Percentiles rank a stretch among this genome's conserved stretches.
These are phyloP conservation scores for Colletotrichum tropicicola DNA, from an alignment of 2,329 filamentous ascomycete genomes.

Conservation along the genomic window DNA sequence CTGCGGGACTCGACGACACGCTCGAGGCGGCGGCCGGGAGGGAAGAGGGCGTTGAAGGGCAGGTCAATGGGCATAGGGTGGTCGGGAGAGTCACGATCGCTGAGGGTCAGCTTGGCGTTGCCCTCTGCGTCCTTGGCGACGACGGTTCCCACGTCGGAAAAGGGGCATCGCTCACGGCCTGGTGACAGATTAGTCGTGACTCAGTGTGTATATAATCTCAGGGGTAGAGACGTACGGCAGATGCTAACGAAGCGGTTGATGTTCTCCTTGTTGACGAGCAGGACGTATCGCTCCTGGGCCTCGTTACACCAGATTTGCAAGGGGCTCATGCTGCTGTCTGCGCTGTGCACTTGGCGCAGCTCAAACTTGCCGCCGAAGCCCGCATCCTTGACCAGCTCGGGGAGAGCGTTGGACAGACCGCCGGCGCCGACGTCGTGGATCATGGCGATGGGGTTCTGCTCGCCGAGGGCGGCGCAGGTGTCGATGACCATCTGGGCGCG, in stretches of 20 bases:
- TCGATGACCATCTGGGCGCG: constrained; percentile 99
- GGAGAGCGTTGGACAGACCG: constrained; percentile 78
- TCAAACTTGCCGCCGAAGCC: constrained; percentile 92
- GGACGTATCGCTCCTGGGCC: constrained; percentile 94
- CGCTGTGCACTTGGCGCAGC: constrained; percentile 91
- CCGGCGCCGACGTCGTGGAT: constrained; percentile 98
- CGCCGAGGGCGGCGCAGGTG: constrained; percentile 84
- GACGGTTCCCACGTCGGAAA: constrained; percentile 88
- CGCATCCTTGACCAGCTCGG: constrained; percentile 89
- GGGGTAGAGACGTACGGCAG: constrained; percentile 56
- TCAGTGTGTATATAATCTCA: background rate
- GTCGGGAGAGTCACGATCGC: constrained; percentile 79
- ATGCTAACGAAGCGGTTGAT: constrained; percentile 80
- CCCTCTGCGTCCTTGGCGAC: constrained; percentile 68
- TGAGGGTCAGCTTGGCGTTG: constrained; percentile 78
- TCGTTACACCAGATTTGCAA: constrained; percentile 99
- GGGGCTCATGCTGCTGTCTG: constrained; percentile 91
- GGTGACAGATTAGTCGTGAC: constrained; percentile 37
- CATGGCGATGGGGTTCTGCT: constrained; percentile 90
- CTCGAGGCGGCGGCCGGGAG: constrained; percentile 84
- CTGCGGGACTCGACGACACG: constrained; percentile 77
- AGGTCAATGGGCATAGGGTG: constrained; percentile 86
- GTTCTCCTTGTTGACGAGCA: constrained; percentile 83
- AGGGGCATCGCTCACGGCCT: constrained; percentile 88
- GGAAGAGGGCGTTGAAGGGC: constrained; percentile 88